Evolutionary conservation across 108 stramenopile species (phyloP), one percentile per base, ranked within the genome.

Genomic region (Bacterosira constricta): DNA sequence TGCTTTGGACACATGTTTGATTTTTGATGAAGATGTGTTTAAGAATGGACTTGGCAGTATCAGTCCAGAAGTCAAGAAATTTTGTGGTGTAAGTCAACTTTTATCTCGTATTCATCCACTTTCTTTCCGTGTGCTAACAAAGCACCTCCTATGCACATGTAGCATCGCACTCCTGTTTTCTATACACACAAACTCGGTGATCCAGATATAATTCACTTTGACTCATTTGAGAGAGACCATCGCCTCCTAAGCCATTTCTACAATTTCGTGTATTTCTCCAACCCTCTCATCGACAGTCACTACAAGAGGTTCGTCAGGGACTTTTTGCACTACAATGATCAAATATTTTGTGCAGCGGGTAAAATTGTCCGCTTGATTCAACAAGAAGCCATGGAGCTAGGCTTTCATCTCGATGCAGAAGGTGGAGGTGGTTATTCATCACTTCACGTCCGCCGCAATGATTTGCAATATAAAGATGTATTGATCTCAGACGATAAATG

Each of bases 261-360:
- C 66, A 63, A 51, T 37, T 86, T 92, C 58, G 63, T 92, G 18
- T 84, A 86, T 42, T 96, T 95, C 54, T 86, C 86, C 1, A 88
- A 94, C 62, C 82, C 89, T 17, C 58, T 55, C 17, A 85, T 90
- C 55, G 91, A 86, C 54, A 82, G 85, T 54, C 81, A 89, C 72
- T 88, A 63, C 63, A 85, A 88, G 63, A 73, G 91, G 25, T 90
- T 94, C 55, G 88, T 94, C 1, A 75, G 96, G 50, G 96, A 96
- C 66, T 88, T 79, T 38, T 69, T 97, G 63, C 90, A 92, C 54
- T 95, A 94, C 78, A 83, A 83, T 35, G 94, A 97, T 65, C 62
- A 79, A 63, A 93, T 97, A 34, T 92, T 89, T 64, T 97, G 96
- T 66, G 90, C 88, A 25, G 96, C 94, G 26, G 96, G 92, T 11